These are phyloP conservation scores for Gentiana dahurica DNA, from an alignment of 257 asterid species.

Conservation along the genomic window DNA sequence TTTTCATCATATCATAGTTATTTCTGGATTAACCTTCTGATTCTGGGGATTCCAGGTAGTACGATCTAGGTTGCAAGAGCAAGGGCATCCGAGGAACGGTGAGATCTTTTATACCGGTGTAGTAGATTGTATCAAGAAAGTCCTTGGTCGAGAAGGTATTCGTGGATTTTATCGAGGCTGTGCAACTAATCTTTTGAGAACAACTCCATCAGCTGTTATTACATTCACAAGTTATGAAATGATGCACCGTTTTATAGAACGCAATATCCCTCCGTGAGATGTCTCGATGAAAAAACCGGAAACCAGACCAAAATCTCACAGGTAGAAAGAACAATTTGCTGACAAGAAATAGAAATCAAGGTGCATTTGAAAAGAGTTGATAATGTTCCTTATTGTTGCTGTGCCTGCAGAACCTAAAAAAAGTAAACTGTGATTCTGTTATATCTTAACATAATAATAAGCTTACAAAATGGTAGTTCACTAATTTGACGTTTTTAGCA, in stretches of 20 bases:
- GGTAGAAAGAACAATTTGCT: slow-evolving; percentile 19
- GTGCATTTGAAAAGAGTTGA: too few species aligned
- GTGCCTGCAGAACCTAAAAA: too few species aligned
- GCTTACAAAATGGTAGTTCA: too few species aligned
- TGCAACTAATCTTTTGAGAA: slow-evolving; percentile 85
- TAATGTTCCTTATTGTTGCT: too few species aligned
- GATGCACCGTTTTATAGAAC: slow-evolving; percentile 60
- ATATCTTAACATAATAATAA: too few species aligned
- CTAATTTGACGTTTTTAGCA: too few species aligned
- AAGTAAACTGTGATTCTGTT: too few species aligned
- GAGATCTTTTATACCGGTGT: slow-evolving; percentile 60
- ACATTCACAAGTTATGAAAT: slow-evolving; percentile 88
- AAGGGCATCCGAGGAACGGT: slow-evolving; percentile 51
- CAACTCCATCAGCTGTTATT: slow-evolving; percentile 90
- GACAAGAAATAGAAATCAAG: slow-evolving; percentile 17
- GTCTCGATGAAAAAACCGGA: slow-evolving; percentile 14
- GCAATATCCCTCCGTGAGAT: slow-evolving; percentile 37
- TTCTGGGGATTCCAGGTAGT: slow-evolving; percentile 40
- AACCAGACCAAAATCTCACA: slow-evolving; percentile 19
- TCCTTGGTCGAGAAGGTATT: slow-evolving; percentile 53
- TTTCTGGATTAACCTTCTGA: too few species aligned
- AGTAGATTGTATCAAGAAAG: slow-evolving; percentile 63
- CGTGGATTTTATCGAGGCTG: slow-evolving; percentile 93
- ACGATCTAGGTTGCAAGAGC: slow-evolving; percentile 95
- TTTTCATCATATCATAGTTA: too few species aligned